Percentiles rank a stretch among this genome's conserved stretches.
Conservation (phyloP, 2,329 filamentous ascomycete genomes). For the Fusarium pseudonygamai region DNA sequence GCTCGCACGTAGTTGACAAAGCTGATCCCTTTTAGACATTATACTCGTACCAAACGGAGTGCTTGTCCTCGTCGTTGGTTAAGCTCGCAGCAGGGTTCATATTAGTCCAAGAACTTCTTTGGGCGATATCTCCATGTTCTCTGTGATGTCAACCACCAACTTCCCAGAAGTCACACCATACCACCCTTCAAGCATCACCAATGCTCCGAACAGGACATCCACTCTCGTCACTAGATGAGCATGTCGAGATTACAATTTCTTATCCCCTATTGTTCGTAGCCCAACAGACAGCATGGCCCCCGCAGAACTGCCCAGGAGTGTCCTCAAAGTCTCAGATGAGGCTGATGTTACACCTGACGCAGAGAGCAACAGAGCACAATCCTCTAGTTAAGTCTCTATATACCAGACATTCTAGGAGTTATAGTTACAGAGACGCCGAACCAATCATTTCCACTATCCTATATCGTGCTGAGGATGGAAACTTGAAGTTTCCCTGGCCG, state of each 20-base stretch:
- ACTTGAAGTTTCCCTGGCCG: neutral
- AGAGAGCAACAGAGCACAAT: neutral
- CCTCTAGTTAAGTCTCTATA: neutral
- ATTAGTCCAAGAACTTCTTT: accelerated
- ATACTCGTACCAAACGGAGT: accelerated
- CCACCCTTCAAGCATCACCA: neutral
- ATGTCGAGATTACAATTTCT: neutral
- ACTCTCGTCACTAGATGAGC: neutral
- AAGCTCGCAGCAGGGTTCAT: neutral
- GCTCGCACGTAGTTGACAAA: accelerated
- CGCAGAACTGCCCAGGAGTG: neutral
- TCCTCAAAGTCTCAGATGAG: neutral
- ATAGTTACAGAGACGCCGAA: neutral
- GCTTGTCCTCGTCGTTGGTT: accelerated
- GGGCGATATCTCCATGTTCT: accelerated
- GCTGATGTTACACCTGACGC: neutral
- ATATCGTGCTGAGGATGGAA: neutral
- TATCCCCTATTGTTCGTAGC: neutral
- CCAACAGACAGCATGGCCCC: neutral
- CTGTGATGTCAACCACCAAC: neutral
- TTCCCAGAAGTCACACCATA: neutral
- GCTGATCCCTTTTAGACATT: too few species aligned
- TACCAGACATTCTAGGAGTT: neutral
- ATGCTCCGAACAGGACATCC: accelerated
- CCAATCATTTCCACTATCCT: neutral